Evolutionary conservation across 345 rosid genomes (phyloP).

Genomic region (Melaleuca quinquenervia): DNA sequence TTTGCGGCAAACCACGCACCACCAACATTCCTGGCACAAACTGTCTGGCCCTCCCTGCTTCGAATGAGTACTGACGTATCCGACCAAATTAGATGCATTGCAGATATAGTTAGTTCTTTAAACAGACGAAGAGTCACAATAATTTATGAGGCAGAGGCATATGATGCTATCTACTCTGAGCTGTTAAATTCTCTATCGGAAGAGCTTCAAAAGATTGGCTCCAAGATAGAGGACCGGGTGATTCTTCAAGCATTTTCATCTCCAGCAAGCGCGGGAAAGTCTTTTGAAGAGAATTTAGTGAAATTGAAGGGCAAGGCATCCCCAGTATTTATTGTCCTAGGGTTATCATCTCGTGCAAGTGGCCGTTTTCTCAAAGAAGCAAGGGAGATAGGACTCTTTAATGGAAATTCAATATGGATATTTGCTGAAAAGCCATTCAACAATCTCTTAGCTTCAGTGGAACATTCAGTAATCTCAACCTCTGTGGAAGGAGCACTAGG

Average conservation of each 20-base stretch:
- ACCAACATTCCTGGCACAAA: conserved; percentile 14
- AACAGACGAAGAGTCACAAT: conserved; percentile 24
- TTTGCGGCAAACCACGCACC: conserved; percentile 19
- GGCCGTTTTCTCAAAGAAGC: conserved; percentile 30
- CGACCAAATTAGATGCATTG: conserved; percentile 26
- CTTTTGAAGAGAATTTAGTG: conserved; percentile 13
- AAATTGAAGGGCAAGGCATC: conserved; percentile 8
- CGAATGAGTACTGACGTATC: conserved; percentile 18
- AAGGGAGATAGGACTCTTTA: conserved; percentile 18
- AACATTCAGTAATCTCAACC: conserved; percentile 7
- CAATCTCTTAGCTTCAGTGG: background rate
- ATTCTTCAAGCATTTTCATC: conserved; percentile 28
- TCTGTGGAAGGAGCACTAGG: conserved; percentile 43
- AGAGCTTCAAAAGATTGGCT: conserved; percentile 13
- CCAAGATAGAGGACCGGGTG: conserved; percentile 24
- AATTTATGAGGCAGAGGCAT: conserved; percentile 27
- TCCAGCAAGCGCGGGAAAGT: conserved; percentile 1
- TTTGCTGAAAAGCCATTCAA: background rate
- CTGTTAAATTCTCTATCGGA: conserved; percentile 13
- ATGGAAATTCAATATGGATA: conserved; percentile 35
- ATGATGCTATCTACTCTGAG: conserved; percentile 15
- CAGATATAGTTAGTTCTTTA: conserved; percentile 15
- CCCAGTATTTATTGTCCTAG: conserved; percentile 40
- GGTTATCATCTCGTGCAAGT: conserved; percentile 17
- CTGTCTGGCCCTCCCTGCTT: conserved; percentile 1